phyloP scores from a whole-genome alignment of 805 yeast species.

The Wickerhamiella qilinensis region DNA sequence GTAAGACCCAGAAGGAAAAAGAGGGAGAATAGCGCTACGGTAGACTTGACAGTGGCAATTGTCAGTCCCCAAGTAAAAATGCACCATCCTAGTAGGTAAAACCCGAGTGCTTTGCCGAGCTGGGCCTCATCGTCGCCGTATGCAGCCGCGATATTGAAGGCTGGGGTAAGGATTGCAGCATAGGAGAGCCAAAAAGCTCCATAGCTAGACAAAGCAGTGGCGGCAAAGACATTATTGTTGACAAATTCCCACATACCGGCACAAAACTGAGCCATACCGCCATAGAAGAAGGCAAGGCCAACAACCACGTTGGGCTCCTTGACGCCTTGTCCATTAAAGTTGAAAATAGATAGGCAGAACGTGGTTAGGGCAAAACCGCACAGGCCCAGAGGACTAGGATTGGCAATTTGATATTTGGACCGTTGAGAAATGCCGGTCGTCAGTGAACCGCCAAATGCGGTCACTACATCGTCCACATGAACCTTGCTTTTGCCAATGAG shows the following conservation, averaged over 20 bases:
- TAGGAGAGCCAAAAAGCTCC: conserved; percentile 61
- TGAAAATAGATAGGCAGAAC: conserved; percentile 39
- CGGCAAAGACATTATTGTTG: conserved; percentile 51
- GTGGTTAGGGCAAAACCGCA: conserved; percentile 48
- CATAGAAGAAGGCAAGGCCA: conserved; percentile 44
- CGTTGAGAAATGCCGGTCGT: conserved; percentile 52
- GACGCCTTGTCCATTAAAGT: conserved; percentile 39
- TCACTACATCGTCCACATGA: conserved; percentile 27
- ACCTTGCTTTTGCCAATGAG: conserved; percentile 60
- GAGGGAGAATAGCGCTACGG: conserved; percentile 43
- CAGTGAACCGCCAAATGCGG: conserved; percentile 58
- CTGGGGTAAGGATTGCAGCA: conserved; percentile 40
- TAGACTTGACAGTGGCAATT: conserved; percentile 44
- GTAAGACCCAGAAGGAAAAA: conserved; percentile 39
- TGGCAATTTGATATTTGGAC: conserved; percentile 43
- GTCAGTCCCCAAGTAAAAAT: conserved; percentile 40
- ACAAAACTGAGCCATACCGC: conserved; percentile 41
- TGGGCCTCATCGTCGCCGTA: conserved; percentile 24
- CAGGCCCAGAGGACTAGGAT: conserved; percentile 52
- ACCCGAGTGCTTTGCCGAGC: conserved; percentile 35
- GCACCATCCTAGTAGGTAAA: conserved; percentile 47
- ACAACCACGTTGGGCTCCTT: conserved; percentile 36
- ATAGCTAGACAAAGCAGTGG: conserved; percentile 42
- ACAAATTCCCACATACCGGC: conserved; percentile 57
- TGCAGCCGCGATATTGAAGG: conserved; percentile 44